phyloP scores from a whole-genome alignment of 305 asterid genomes.

The Solanum hybrid region DNA sequence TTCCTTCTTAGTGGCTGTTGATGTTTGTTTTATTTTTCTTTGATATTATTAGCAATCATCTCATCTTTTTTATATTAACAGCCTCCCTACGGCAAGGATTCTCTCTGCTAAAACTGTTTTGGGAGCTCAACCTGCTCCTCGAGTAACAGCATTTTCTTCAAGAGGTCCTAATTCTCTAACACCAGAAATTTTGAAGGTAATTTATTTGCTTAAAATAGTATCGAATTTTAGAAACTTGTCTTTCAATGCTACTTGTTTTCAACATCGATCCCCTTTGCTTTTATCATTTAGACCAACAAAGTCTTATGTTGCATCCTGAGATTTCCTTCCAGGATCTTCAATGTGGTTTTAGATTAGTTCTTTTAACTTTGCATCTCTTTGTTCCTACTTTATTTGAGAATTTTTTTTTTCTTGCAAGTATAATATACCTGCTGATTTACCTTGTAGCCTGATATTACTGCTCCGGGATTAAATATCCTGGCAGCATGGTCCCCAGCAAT shows the following conservation, averaged over 20 bases:
- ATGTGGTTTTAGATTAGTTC: not conserved
- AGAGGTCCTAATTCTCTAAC: constrained; percentile 79
- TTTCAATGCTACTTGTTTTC: not conserved
- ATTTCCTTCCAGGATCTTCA: not conserved
- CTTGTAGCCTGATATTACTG: constrained; percentile 76
- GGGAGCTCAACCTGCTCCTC: constrained; percentile 78
- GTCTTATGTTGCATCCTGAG: not conserved
- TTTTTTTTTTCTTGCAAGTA: not conserved
- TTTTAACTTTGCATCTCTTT: not conserved
- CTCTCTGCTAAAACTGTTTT: constrained; percentile 67
- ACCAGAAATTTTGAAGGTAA: constrained; percentile 85
- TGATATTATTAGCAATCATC: not conserved
- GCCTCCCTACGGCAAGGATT: constrained; percentile 51
- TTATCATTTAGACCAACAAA: not conserved
- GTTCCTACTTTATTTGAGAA: not conserved
- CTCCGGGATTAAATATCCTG: constrained; percentile 90
- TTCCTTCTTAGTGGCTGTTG: not conserved
- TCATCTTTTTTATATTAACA: constrained; percentile 18
- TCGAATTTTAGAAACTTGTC: not conserved
- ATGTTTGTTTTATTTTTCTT: not conserved
- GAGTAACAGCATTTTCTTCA: constrained; percentile 67
- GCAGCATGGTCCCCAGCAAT: constrained; percentile 95
- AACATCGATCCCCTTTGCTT: not conserved
- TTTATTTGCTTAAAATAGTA: not conserved
- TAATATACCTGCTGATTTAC: constrained; percentile 6